phyloP scores from a whole-genome alignment of 352 stramenopile genomes.

The Paralagenidium karlingii region DNA sequence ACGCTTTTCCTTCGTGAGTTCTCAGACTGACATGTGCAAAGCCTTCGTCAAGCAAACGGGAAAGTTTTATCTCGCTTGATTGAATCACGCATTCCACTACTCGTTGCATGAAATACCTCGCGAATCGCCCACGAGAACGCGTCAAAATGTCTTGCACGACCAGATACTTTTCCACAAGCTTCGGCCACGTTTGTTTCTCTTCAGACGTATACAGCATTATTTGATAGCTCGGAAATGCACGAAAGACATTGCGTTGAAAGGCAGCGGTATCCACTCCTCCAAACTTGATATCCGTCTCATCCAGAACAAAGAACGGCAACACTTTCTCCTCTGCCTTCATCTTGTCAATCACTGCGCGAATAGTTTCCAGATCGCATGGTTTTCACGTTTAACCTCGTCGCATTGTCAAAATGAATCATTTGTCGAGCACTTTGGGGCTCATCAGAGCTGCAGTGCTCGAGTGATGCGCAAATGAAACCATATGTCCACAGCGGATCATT shows the following conservation, averaged over 20 bases:
- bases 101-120: no score
- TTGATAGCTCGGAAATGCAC: no score
- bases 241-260: constrained; percentile 18
- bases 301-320: constrained; percentile 9
- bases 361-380: not conserved
- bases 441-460: constrained; percentile 3
- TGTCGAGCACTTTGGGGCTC: not conserved
- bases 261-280: constrained; percentile 6
- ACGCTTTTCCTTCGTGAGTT: no score
- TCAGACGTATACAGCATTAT: no score
- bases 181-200: no score
- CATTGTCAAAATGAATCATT: constrained; percentile 3
- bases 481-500: constrained; percentile 4
- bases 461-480: constrained; percentile 7
- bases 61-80: no score
- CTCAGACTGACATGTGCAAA: no score
- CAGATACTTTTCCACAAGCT: no score
- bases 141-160: no score
- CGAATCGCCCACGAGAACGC: no score
- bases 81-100: no score
- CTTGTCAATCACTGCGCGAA: constrained; percentile 3
- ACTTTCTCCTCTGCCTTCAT: constrained; percentile 8
- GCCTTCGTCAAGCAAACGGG: no score
- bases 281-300: constrained; percentile 5
- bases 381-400: constrained; percentile 3